A percentile compares a stretch with the other conserved stretches of the same genome.
phyloP scores from a whole-genome alignment of 2,329 filamentous ascomycete species.

The Beauveria sp. region DNA sequence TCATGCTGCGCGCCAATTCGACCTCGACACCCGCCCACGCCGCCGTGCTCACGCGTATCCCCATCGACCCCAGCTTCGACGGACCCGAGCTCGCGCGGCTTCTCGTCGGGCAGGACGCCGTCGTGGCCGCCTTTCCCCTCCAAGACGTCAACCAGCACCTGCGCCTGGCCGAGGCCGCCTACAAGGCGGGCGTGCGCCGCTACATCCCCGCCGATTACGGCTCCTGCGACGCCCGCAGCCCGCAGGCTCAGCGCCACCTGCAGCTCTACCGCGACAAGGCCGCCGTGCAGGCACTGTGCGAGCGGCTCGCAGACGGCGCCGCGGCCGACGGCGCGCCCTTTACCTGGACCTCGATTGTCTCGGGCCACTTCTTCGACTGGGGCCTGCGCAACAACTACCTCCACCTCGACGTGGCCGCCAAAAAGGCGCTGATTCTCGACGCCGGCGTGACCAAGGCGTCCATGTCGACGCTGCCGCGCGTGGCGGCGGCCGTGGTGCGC shows the following conservation, averaged over 20 bases:
- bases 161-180: conserved; percentile 49
- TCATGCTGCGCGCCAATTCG: conserved; percentile 39
- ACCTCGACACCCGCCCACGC: conserved; percentile 22
- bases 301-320: conserved; percentile 17
- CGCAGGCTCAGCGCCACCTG: conserved; percentile 25
- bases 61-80: conserved; percentile 22
- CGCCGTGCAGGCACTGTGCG: conserved; percentile 23
- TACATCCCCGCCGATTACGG: conserved; percentile 56
- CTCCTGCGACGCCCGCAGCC: conserved; percentile 27
- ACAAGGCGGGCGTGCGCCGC: conserved; percentile 50
- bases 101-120: conserved; percentile 49
- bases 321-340: conserved; percentile 29
- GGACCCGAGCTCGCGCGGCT: conserved; percentile 34
- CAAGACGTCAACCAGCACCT: conserved; percentile 36
- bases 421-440: conserved; percentile 40
- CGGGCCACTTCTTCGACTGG: conserved; percentile 45
- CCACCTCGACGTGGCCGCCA: conserved; percentile 36
- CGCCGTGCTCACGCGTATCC: conserved; percentile 16
- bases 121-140: conserved; percentile 34
- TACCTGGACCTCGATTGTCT: conserved; percentile 41
- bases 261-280: conserved; percentile 29
- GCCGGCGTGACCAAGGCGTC: conserved; percentile 42
- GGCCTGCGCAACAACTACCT: conserved; percentile 28
- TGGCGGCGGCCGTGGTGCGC: conserved; percentile 42
- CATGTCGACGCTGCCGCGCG: conserved; percentile 38